These are phyloP conservation scores for Amylocarpus encephaloides DNA, from an alignment of 2,329 filamentous ascomycete genomes.

Conservation along the genomic window DNA sequence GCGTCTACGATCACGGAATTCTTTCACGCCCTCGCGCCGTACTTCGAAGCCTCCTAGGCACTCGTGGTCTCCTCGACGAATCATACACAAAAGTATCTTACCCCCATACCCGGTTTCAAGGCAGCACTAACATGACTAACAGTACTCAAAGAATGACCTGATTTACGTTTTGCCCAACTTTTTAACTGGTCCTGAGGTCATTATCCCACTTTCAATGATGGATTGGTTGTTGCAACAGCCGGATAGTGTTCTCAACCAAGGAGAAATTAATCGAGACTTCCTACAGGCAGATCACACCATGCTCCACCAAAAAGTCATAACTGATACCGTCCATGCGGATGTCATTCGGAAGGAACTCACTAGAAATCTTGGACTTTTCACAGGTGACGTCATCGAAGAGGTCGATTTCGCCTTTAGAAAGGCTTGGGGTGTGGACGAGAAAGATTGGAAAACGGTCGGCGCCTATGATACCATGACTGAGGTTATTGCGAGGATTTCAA, in stretches of 20 bases:
- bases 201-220: slow-evolving; percentile 37
- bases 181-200: slow-evolving; percentile 36
- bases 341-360: slow-evolving; percentile 35
- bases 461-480: slow-evolving; percentile 24
- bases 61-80: slow-evolving; percentile 16
- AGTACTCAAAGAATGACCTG: slow-evolving; percentile 39
- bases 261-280: slow-evolving; percentile 35
- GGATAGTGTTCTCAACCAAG: slow-evolving; percentile 33
- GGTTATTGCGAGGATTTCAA: slow-evolving; percentile 27
- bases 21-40: slow-evolving; percentile 16
- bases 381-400: slow-evolving; percentile 24
- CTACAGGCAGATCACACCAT: slow-evolving; percentile 34
- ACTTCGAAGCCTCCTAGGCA: slow-evolving; percentile 13
- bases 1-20: slow-evolving; percentile 1
- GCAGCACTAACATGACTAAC: slow-evolving; percentile 1
- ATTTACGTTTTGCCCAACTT: slow-evolving; percentile 38
- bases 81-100: slow-evolving; percentile 19
- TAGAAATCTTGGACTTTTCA: slow-evolving; percentile 20
- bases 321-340: slow-evolving; percentile 32
- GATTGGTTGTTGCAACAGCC: slow-evolving; percentile 37
- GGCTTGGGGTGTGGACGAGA: slow-evolving; percentile 21
- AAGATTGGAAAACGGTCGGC: slow-evolving; percentile 24
- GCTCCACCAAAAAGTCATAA: slow-evolving; percentile 19
- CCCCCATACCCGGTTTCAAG: background rate
- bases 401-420: slow-evolving; percentile 23